Conservation (phyloP, 1,284 basidiomycete genomes). For the Hypsizygus ulmarius region DNA sequence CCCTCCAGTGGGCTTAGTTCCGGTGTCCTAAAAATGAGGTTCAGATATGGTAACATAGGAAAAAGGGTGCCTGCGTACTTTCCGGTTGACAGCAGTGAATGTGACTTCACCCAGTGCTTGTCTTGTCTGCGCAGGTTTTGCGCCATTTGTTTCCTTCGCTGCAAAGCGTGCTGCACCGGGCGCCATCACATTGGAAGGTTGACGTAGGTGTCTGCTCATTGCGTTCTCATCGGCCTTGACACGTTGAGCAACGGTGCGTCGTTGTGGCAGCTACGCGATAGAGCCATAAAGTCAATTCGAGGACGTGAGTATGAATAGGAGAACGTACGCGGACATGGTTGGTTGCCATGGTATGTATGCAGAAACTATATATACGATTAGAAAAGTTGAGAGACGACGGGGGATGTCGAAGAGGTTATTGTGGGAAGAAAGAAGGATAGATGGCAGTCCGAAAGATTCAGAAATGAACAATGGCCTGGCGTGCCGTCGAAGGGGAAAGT, state of each 20-base stretch:
- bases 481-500: constrained; percentile 16
- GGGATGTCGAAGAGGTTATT: constrained; percentile 9
- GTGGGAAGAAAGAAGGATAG: constrained; percentile 13
- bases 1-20: constrained; percentile 37
- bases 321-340: constrained; percentile 53
- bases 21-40: constrained; percentile 34
- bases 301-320: constrained; percentile 13
- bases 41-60: neutral
- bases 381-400: constrained; percentile 19
- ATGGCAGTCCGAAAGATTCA: constrained; percentile 5
- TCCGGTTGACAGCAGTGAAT: constrained; percentile 67
- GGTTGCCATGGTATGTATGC: constrained; percentile 48
- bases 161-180: constrained; percentile 46
- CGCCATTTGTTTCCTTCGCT: constrained; percentile 43
- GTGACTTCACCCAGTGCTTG: constrained; percentile 72
- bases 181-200: constrained; percentile 47
- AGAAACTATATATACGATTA: constrained; percentile 26
- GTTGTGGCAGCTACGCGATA: constrained; percentile 34
- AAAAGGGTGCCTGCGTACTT: constrained; percentile 34
- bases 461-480: constrained; percentile 11
- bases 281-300: constrained; percentile 13
- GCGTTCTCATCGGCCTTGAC: constrained; percentile 75
- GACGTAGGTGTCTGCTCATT: constrained; percentile 58
- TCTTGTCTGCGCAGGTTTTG: constrained; percentile 48
- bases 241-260: constrained; percentile 50